Conservation (phyloP, 73 alveolate species). For the Symbiodinium natans region DNA sequence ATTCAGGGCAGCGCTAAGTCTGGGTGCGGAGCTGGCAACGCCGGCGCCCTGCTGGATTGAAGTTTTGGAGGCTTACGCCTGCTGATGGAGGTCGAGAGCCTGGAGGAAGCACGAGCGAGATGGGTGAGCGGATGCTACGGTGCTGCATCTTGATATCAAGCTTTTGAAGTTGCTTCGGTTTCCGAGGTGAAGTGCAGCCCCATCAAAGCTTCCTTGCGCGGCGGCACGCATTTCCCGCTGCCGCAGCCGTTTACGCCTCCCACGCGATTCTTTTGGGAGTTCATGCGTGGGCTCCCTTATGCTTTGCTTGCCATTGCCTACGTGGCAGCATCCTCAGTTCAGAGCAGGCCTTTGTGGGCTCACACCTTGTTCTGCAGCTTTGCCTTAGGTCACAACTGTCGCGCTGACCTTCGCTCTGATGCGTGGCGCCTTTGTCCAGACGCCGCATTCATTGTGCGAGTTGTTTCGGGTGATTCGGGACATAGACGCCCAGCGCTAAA, state of each 20-base stretch:
- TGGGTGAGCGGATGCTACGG: conserved; percentile 1
- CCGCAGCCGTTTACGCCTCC: neutral
- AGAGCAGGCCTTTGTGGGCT: neutral
- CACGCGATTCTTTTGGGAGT: neutral
- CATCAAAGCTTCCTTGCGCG: neutral
- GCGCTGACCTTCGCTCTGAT: neutral
- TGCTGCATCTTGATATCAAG: neutral
- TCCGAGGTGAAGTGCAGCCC: neutral
- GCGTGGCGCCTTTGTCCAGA: conserved; percentile 2
- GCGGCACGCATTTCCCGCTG: neutral
- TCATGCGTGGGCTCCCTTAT: neutral
- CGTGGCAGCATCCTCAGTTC: neutral
- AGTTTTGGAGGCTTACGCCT: neutral
- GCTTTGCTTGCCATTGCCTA: neutral
- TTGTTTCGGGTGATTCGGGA: no score
- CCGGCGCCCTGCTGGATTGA: no score
- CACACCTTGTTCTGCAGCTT: neutral
- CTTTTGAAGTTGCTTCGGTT: neutral
- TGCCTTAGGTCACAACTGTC: neutral
- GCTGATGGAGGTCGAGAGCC: conserved; percentile 7
- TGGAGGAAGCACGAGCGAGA: conserved; percentile 1
- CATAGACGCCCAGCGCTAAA: no score
- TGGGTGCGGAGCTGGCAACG: no score
- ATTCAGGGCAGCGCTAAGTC: no score
- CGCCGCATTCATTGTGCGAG: no score